Conservation (phyloP, 108 stramenopile genomes). For the Pelagomonas calceolata region DNA sequence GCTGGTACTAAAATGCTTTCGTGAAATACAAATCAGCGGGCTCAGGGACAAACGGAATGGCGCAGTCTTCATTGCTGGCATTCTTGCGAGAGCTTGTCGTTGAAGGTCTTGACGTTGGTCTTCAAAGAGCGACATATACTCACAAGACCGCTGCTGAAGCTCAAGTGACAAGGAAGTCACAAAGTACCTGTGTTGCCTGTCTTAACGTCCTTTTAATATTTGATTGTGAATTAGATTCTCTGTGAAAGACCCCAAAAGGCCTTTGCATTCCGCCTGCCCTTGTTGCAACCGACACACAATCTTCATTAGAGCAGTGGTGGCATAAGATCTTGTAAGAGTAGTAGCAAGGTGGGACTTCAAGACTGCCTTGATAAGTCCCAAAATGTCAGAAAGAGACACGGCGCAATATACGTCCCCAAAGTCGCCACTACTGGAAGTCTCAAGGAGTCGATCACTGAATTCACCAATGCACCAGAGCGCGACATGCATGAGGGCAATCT, state of each 20-base stretch:
- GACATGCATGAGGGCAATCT: conserved; percentile 65
- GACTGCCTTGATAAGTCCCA: neutral
- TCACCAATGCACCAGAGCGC: conserved; percentile 93
- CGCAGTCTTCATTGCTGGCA: conserved; percentile 70
- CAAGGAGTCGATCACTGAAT: conserved; percentile 40
- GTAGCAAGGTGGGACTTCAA: neutral
- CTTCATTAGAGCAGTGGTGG: neutral
- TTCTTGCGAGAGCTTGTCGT: conserved; percentile 74
- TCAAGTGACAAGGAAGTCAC: conserved; percentile 70
- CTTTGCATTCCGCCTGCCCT: conserved; percentile 49
- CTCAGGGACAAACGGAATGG: too few species aligned
- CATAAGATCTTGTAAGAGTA: neutral
- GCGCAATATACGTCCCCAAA: neutral
- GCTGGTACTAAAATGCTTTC: neutral
- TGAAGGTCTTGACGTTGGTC: conserved; percentile 52
- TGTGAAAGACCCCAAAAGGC: conserved; percentile 56
- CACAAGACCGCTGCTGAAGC: conserved; percentile 82
- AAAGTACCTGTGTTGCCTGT: neutral
- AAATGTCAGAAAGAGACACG: neutral
- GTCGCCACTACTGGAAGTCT: neutral
- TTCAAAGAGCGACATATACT: conserved; percentile 74
- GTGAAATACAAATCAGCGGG: neutral
- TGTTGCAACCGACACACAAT: conserved; percentile 22
- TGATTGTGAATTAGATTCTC: conserved; percentile 6
- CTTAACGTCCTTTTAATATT: too few species aligned